Conservation (phyloP, 306 rosid species). For the Ammopiptanthus mongolicus region DNA sequence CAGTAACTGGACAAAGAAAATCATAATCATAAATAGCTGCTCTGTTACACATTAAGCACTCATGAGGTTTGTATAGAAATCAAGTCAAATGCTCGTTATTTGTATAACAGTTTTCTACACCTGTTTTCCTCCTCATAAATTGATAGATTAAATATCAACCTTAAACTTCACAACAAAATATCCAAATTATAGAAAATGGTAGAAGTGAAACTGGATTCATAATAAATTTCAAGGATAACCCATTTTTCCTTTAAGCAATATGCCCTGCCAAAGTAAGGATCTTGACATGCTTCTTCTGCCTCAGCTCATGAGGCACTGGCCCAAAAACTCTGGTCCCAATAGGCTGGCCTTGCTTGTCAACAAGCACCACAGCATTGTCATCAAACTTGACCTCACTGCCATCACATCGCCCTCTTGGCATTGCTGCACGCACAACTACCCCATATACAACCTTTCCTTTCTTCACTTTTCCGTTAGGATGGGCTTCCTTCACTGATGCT, state of each 20-base stretch:
- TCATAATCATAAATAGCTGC: not conserved
- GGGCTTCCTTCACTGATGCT: conserved; percentile 91
- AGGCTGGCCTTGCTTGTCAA: conserved; percentile 93
- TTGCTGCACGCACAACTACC: conserved; percentile 79
- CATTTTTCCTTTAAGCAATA: conserved; percentile 46
- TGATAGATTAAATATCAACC: not conserved
- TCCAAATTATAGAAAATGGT: not conserved
- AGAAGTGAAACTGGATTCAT: not conserved
- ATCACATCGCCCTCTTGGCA: conserved; percentile 75
- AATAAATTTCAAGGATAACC: not conserved
- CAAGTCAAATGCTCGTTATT: not conserved
- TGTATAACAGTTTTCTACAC: not conserved
- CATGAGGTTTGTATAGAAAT: not conserved
- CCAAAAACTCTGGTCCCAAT: conserved; percentile 93
- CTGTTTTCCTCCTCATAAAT: not conserved
- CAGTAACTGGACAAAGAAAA: not conserved
- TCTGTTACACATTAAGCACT: not conserved
- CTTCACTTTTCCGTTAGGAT: conserved; percentile 81
- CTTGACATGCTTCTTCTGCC: conserved; percentile 87
- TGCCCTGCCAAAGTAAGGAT: conserved; percentile 85
- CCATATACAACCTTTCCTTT: conserved; percentile 74
- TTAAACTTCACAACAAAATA: not conserved
- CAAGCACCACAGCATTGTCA: conserved; percentile 83
- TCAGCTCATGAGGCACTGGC: conserved; percentile 81
- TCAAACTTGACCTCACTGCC: conserved; percentile 95